Conservation (phyloP, 352 stramenopile species). For the Phytophthora parvispora region DNA sequence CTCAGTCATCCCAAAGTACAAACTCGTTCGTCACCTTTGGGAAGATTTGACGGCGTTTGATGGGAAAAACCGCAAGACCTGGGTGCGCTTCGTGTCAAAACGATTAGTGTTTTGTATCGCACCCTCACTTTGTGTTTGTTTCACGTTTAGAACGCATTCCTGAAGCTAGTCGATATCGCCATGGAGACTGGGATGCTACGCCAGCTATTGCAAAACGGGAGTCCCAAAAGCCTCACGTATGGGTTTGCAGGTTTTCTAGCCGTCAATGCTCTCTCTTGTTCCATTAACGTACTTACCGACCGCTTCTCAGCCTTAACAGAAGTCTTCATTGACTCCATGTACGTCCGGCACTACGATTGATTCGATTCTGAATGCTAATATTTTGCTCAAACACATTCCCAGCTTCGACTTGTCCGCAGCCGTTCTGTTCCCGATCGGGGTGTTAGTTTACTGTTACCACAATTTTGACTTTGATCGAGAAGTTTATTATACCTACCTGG, state of each 20-base stretch:
- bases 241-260: conserved; percentile 30
- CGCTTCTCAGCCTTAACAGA: conserved; percentile 29
- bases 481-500: conserved; percentile 25
- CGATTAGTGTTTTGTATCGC: not conserved
- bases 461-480: conserved; percentile 36
- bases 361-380: not conserved
- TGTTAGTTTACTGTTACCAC: conserved; percentile 10
- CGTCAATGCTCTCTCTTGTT: conserved; percentile 26
- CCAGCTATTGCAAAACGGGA: conserved; percentile 32
- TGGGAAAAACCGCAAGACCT: conserved; percentile 34
- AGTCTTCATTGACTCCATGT: conserved; percentile 40
- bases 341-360: no score
- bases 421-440: conserved; percentile 12
- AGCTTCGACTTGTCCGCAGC: conserved; percentile 8
- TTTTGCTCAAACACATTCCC: not conserved
- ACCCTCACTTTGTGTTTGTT: not conserved
- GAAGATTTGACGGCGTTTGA: conserved; percentile 23
- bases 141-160: conserved; percentile 25
- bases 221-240: conserved; percentile 26
- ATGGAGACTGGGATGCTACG: conserved; percentile 29
- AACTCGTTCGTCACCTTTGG: not conserved
- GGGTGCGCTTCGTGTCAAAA: conserved; percentile 8
- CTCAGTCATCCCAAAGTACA: conserved; percentile 2
- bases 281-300: conserved; percentile 11
- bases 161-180: conserved; percentile 24